Evolutionary conservation across 768 basidiomycete species (phyloP).

Genomic region (Leccinum longicurvipes): DNA sequence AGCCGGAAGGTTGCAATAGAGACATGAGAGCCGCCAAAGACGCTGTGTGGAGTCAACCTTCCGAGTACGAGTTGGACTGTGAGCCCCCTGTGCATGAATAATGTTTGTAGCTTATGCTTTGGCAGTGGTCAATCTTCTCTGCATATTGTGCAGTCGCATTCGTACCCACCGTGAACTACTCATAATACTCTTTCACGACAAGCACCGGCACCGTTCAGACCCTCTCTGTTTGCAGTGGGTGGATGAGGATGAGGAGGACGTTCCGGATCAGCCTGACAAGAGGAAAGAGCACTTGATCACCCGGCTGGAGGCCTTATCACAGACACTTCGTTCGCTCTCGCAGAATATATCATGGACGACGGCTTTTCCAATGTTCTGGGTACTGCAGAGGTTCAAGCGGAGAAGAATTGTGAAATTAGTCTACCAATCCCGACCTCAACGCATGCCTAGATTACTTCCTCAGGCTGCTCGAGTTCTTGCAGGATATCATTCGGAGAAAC

Average conservation of each 20-base stretch:
- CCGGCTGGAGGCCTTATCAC: constrained; percentile 63
- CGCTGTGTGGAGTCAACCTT: constrained; percentile 62
- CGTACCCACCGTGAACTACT: constrained; percentile 84
- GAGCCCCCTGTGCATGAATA: constrained; percentile 32
- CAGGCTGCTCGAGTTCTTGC: constrained; percentile 85
- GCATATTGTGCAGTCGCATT: constrained; percentile 90
- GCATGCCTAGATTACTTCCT: constrained; percentile 83
- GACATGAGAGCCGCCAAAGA: constrained; percentile 84
- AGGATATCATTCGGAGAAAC: constrained; percentile 81
- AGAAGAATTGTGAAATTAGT: constrained; percentile 56
- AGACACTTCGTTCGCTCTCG: constrained; percentile 82
- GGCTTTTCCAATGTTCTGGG: constrained; percentile 97
- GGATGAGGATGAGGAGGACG: constrained; percentile 41
- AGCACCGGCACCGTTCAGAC: constrained; percentile 79
- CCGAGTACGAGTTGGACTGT: constrained; percentile 88
- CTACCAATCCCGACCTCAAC: constrained; percentile 72
- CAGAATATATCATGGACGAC: constrained; percentile 90
- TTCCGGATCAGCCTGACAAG: constrained; percentile 14
- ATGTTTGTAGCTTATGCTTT: constrained; percentile 5
- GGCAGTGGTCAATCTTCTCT: constrained; percentile 86
- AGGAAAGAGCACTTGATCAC: constrained; percentile 26
- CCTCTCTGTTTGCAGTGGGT: constrained; percentile 69
- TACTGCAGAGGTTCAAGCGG: constrained; percentile 54
- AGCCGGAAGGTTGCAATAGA: constrained; percentile 70
- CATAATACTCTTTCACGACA: constrained; percentile 97